These are phyloP conservation scores for Fagopyrum tataricum DNA, from an alignment of 148 eudicot genomes.

Conservation along the genomic window DNA sequence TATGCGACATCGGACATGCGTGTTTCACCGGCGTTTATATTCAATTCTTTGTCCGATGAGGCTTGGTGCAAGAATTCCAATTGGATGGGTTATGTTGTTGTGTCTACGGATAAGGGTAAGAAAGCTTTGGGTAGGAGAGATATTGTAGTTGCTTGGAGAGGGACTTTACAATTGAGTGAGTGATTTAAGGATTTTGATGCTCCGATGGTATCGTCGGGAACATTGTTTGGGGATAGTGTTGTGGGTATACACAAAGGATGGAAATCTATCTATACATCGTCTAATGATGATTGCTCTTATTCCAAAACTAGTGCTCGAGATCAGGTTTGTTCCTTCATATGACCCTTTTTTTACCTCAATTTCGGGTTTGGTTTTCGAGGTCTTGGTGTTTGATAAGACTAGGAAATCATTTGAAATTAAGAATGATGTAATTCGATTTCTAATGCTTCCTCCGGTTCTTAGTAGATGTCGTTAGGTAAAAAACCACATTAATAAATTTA, in stretches of 20 bases:
- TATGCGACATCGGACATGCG: constrained; percentile 30
- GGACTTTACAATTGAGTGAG: constrained; percentile 34
- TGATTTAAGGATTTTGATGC: constrained; percentile 54
- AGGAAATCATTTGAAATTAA: not conserved
- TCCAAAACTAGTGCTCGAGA: constrained; percentile 26
- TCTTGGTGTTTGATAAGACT: not conserved
- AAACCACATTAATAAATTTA: no score
- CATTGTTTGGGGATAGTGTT: constrained; percentile 19
- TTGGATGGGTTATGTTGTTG: constrained; percentile 73
- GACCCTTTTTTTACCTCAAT: not conserved
- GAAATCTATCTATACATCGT: constrained; percentile 26
- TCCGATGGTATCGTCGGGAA: constrained; percentile 28
- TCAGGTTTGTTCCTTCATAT: not conserved
- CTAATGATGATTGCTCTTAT: constrained; percentile 15
- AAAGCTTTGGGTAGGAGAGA: constrained; percentile 52
- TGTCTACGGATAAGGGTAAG: constrained; percentile 44
- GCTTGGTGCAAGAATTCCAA: constrained; percentile 51
- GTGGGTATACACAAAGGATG: constrained; percentile 27
- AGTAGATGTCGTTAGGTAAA: no score
- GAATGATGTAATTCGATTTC: no score
- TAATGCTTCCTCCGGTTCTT: no score
- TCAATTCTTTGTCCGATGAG: constrained; percentile 43
- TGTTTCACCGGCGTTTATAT: constrained; percentile 29
- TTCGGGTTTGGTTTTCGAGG: no score
- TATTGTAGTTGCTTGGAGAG: constrained; percentile 72